Evolutionary conservation across 345 rosid genomes (phyloP).

Genomic region (Populus deltoides): DNA sequence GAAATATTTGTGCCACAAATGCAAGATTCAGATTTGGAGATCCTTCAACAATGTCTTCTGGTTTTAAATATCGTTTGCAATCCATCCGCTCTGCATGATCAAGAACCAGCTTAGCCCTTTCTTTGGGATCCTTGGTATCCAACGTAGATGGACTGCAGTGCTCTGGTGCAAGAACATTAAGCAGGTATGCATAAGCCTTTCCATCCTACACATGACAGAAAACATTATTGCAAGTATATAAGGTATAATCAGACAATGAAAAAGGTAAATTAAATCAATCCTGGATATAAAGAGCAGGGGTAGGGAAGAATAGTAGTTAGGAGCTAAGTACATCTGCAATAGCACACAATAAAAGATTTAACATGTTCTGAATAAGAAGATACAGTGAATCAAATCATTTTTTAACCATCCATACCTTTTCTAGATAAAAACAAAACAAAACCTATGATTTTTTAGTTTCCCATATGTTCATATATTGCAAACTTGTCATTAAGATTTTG

Average conservation of each 20-base stretch:
- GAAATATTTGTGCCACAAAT: slow-evolving; percentile 87
- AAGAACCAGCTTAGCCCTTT: slow-evolving; percentile 75
- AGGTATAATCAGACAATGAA: neutral
- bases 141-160: slow-evolving; percentile 71
- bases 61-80: slow-evolving; percentile 75
- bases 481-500: neutral
- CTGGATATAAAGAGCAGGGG: neutral
- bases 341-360: neutral
- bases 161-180: slow-evolving; percentile 89
- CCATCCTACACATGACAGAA: slow-evolving; percentile 61
- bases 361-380: neutral
- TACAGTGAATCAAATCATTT: neutral
- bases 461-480: neutral
- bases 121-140: slow-evolving; percentile 59
- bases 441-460: neutral
- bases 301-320: neutral
- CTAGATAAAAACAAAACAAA: neutral
- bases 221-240: slow-evolving; percentile 15
- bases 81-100: slow-evolving; percentile 82
- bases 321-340: neutral
- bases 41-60: slow-evolving; percentile 82
- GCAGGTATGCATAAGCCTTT: slow-evolving; percentile 80
- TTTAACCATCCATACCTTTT: neutral
- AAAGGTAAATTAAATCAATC: neutral
- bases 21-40: slow-evolving; percentile 82